phyloP scores from a whole-genome alignment of 2,329 filamentous ascomycete species.

The Hypoxylon sp. region DNA sequence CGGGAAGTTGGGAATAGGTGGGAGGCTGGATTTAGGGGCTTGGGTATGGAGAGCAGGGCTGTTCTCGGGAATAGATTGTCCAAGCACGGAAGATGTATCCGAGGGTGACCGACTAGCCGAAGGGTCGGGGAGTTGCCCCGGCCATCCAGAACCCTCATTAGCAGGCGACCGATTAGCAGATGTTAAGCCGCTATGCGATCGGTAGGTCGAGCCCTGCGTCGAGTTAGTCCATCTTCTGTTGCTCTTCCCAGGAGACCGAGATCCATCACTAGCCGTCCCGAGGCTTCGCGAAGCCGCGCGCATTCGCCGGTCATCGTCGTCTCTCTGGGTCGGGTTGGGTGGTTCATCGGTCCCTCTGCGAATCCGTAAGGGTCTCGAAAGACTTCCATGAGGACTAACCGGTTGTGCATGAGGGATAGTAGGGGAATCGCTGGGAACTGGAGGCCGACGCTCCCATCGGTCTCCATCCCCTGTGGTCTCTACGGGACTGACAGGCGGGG shows the following conservation, averaged over 20 bases:
- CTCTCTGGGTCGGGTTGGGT: constrained; percentile 31
- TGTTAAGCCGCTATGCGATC: constrained; percentile 44
- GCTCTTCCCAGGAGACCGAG: constrained; percentile 49
- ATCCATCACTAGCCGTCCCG: constrained; percentile 48
- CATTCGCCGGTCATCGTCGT: constrained; percentile 48
- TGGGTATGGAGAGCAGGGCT: constrained; percentile 36
- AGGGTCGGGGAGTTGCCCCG: constrained; percentile 36
- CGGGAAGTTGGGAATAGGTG: constrained; percentile 44
- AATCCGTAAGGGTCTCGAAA: constrained; percentile 32
- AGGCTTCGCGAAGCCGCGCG: constrained; percentile 48
- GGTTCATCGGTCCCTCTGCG: constrained; percentile 35
- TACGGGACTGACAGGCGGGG: constrained; percentile 45
- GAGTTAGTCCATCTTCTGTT: constrained; percentile 53
- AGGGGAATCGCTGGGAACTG: constrained; percentile 51
- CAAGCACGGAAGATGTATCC: constrained; percentile 42
- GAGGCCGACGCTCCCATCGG: constrained; percentile 46
- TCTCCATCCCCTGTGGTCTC: constrained; percentile 42
- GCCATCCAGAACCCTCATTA: constrained; percentile 36
- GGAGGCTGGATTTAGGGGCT: constrained; percentile 34
- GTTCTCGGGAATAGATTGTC: constrained; percentile 46
- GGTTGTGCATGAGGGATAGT: constrained; percentile 52
- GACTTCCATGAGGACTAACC: constrained; percentile 42
- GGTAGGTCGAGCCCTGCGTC: constrained; percentile 49
- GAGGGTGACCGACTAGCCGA: constrained; percentile 40
- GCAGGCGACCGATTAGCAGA: constrained; percentile 43